Conservation (phyloP, 306 rosid genomes). For the Begonia fuchsioides region DNA sequence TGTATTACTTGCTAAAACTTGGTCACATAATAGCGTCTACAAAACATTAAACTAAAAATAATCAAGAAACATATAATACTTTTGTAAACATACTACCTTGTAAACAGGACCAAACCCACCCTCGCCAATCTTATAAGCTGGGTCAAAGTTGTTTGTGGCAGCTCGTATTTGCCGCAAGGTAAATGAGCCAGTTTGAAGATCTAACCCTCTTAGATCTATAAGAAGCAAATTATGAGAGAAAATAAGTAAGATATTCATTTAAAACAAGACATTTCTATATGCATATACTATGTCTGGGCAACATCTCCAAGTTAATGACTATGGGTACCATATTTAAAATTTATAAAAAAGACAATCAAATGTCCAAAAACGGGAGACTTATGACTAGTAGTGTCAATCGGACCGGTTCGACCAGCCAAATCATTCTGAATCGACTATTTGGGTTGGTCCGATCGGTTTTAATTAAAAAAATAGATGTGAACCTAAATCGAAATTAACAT, state of each 20-base stretch:
- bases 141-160: slow-evolving; percentile 47
- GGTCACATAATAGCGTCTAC: too few relatives aligned
- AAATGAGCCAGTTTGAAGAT: slow-evolving; percentile 33
- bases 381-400: too few relatives aligned
- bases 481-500: too few relatives aligned
- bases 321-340: too few relatives aligned
- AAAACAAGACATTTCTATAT: not conserved
- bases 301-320: not conserved
- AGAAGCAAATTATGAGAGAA: slow-evolving; percentile 5
- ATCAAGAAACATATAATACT: not conserved
- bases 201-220: slow-evolving; percentile 32
- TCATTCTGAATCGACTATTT: too few relatives aligned
- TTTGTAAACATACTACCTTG: slow-evolving; percentile 22
- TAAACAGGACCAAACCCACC: slow-evolving; percentile 56
- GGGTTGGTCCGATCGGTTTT: too few relatives aligned
- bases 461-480: too few relatives aligned
- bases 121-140: slow-evolving; percentile 38
- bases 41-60: not conserved
- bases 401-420: too few relatives aligned
- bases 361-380: too few relatives aligned
- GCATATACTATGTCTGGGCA: not conserved
- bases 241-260: not conserved
- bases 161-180: slow-evolving; percentile 43
- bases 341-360: too few relatives aligned
- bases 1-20: too few relatives aligned